phyloP scores from a whole-genome alignment of 106 monocot species.

The Dendrobium catenatum region DNA sequence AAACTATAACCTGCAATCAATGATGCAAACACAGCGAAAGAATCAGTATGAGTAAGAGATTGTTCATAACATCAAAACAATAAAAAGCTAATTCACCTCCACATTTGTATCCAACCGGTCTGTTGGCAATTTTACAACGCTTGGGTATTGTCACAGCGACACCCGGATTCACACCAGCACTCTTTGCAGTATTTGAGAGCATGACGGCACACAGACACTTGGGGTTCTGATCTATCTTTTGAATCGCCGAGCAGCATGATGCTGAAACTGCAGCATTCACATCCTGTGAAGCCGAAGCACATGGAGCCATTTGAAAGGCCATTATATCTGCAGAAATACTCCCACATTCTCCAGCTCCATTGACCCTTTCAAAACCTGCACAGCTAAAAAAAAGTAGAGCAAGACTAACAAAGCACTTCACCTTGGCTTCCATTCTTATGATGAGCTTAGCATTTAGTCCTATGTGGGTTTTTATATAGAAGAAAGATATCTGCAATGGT shows the following conservation, averaged over 20 bases:
- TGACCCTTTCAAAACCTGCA: slow-evolving; percentile 1
- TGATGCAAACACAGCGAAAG: too few species aligned
- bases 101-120: slow-evolving; percentile 76
- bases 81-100: slow-evolving; percentile 36
- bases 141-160: slow-evolving; percentile 69
- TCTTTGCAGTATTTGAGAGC: slow-evolving; percentile 52
- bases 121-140: slow-evolving; percentile 50
- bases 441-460: not conserved
- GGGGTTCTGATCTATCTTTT: slow-evolving; percentile 44
- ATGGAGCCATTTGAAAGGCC: slow-evolving; percentile 48
- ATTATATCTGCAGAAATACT: slow-evolving; percentile 27
- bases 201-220: slow-evolving; percentile 70
- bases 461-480: not conserved
- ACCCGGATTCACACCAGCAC: slow-evolving; percentile 39
- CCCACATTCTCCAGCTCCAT: slow-evolving; percentile 68
- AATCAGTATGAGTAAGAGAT: not conserved
- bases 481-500: too few species aligned
- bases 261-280: slow-evolving; percentile 16
- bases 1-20: not conserved
- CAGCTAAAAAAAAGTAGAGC: slow-evolving; percentile 7
- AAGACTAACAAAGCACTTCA: slow-evolving; percentile 18
- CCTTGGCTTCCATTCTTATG: not conserved
- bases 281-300: slow-evolving; percentile 41
- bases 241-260: slow-evolving; percentile 36
- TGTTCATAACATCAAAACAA: not conserved